Base-by-base conservation (phyloP, 2,329 filamentous ascomycete species). In the Penicillium sp. region DNA sequence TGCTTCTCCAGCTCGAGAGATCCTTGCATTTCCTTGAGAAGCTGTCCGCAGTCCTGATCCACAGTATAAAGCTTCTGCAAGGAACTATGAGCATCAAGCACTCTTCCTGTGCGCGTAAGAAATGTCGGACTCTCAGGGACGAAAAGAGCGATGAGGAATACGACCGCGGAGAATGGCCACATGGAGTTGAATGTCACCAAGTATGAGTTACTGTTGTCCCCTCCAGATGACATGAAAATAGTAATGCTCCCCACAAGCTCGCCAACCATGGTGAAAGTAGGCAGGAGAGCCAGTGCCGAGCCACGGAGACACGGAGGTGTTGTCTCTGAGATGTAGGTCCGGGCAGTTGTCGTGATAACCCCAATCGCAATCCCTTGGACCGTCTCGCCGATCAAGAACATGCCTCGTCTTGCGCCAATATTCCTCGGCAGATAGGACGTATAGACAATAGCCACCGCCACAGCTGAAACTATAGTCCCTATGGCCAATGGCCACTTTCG, bases 81-180 rank as follows among this genome's bases (percentile, higher is more conserved):
- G 10, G 74, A 68, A 41, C 62, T 32, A 0, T 48, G 37, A 59
- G 43, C 73, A 56, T 72, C 54, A 1, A 60, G 59, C 8, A 68
- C 54, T 4, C 57, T 55, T 3, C 59, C 61, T 36, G 67, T 70
- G 3, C 72, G 67, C 1, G 79, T 56, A 2, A 77, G 57, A 43
- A 69, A 77, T 0, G 72, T 63, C 0, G 76, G 76, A 9, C 69
- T 74, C 45, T 79, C 76, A 0, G 76, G 76, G 21, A 78, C 64
- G 30, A 73, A 27, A 20, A 72, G 50, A 0, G 73, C 62, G 11
- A 74, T 53, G 13, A 70, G 3, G 10, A 76, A 55, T 0, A 73
- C 67, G 1, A 73, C 44, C 4, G 64, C 58, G 0, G 70, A 56
- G 19, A 56, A 58, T 1, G 54, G 46, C 57, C 58, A 60, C 28